Conservation (phyloP, 148 eudicot species). For the Diospyros kaki region DNA sequence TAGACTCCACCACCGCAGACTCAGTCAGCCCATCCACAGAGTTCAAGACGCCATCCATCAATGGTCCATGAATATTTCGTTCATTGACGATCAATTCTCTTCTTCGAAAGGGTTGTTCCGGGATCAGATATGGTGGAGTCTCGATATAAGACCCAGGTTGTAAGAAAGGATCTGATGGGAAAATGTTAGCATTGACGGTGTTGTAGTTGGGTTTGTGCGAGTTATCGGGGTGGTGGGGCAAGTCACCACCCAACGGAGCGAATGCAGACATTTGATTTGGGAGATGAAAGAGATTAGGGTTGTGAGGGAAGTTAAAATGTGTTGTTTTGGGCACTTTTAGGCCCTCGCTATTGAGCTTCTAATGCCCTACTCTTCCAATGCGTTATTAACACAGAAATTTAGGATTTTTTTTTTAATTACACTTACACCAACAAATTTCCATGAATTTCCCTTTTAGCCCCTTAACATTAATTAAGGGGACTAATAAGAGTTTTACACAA, state of each 20-base stretch:
- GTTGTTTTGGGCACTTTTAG: neutral
- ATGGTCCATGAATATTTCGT: neutral
- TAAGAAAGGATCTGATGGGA: constrained; percentile 6
- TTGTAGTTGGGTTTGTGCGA: neutral
- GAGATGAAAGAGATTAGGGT: too few species aligned
- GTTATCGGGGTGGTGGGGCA: neutral
- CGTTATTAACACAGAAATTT: too few species aligned
- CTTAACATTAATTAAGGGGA: too few species aligned
- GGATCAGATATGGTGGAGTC: neutral
- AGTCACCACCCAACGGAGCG: neutral
- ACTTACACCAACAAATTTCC: too few species aligned
- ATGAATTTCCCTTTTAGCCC: too few species aligned
- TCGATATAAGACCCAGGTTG: constrained; percentile 10
- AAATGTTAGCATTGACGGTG: neutral
- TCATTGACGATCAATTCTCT: neutral
- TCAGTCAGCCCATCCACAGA: neutral
- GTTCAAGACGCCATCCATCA: neutral
- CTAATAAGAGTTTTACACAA: too few species aligned
- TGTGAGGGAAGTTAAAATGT: neutral
- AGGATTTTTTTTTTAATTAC: too few species aligned
- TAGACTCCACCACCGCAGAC: neutral
- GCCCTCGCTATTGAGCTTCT: too few species aligned
- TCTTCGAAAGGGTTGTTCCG: neutral
- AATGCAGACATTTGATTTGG: neutral
- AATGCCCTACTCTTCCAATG: too few species aligned